phyloP scores from a whole-genome alignment of 805 yeast genomes.

The Candida ovalis region DNA sequence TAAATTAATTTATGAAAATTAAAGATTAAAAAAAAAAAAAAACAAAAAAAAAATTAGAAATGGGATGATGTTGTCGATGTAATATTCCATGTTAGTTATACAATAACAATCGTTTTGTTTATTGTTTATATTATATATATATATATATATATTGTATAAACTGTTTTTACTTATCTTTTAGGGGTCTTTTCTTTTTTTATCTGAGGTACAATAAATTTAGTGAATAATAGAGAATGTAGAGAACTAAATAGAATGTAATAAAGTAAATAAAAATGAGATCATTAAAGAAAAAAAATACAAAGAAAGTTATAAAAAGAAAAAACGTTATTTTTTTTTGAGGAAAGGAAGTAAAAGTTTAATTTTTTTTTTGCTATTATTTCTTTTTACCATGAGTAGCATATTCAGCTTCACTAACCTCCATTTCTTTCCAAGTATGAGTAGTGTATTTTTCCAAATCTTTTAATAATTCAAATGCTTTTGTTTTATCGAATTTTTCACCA shows the following conservation, averaged over 20 bases:
- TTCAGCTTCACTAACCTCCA: slow-evolving; percentile 30
- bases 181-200: too few relatives aligned
- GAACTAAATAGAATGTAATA: background rate
- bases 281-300: background rate
- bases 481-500: slow-evolving; percentile 35
- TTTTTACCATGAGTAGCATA: slow-evolving; percentile 11
- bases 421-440: slow-evolving; percentile 30
- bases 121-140: too few relatives aligned
- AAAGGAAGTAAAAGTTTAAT: background rate
- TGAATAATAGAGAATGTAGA: background rate
- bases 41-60: too few relatives aligned
- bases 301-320: background rate
- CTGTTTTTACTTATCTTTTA: too few relatives aligned
- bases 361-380: background rate
- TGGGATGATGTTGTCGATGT: too few relatives aligned
- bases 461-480: slow-evolving; percentile 31
- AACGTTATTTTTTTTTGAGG: background rate
- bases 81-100: too few relatives aligned
- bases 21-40: too few relatives aligned
- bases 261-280: background rate
- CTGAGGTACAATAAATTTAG: too few relatives aligned
- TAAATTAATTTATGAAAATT: too few relatives aligned
- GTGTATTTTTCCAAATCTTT: slow-evolving; percentile 28
- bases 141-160: too few relatives aligned
- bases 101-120: too few relatives aligned